Evolutionary conservation across 2,329 filamentous ascomycete species (phyloP), one percentile per base, ranked within the genome.

Genomic region (Colletotrichum sp.): DNA sequence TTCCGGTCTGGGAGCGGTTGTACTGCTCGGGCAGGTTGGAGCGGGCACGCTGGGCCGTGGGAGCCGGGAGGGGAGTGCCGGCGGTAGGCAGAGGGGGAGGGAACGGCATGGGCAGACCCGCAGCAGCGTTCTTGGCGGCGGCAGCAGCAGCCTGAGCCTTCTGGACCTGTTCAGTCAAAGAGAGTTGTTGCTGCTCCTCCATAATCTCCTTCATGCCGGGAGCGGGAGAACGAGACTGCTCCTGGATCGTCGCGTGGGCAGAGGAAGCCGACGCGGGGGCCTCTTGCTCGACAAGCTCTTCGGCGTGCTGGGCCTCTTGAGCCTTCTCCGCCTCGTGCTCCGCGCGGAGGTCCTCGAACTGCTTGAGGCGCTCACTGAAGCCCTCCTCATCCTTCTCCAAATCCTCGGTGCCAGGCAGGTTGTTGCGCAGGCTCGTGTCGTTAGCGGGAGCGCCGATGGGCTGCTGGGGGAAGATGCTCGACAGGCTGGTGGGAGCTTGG

Each of bases 91-190:
- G 93, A 61, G 94, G 94, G 4, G 90, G 91, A 25, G 91, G 91
- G 82, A 93, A 93, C 7, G 94, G 93, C 89, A 95, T 93, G n/a
- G 96, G 95, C 81, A 98, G 90, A 32, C 92, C 93, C 29, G 87
- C 85, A 78, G 88, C 87, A 9, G 89, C 87, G 16, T 90, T 90
- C 69, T 92, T 89, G 30, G 79, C 80, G 12, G 80, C 82, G 7
- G 84, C 84, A 8, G 86, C 87, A 52, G 87, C 87, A 55, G 88
- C 88, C 79, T 90, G 89, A 39, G 95, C 93, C 85, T 96, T 94
- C 84, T 96, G 94, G 1, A 97, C 95, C 84, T 96, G 95, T 83
- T 98, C 93, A 6, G 95, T 96, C 71, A 98, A 87, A 63, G 95
- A 96, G 16, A 96, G 89, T 25, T 78, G 66, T 15, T 78, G 71